Evolutionary conservation across 2,329 filamentous ascomycete genomes (phyloP).

Genomic region (Pseudonectria buxi): DNA sequence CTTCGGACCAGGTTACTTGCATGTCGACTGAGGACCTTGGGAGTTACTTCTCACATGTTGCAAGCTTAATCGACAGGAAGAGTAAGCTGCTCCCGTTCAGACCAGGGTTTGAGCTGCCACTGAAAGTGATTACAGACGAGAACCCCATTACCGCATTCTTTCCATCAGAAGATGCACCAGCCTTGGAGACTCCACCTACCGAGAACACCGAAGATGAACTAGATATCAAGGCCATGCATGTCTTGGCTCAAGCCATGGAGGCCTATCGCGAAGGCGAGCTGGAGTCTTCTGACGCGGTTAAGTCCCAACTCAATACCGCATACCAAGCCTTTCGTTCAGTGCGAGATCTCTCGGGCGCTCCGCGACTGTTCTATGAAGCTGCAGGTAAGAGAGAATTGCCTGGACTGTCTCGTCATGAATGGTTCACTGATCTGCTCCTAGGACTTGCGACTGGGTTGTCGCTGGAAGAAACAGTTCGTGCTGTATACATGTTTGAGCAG

Average conservation of each 20-base stretch:
- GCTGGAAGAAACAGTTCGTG: constrained; percentile 26
- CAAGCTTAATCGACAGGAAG: constrained; percentile 25
- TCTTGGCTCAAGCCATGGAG: constrained; percentile 16
- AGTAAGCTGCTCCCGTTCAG: constrained; percentile 19
- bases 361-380: constrained; percentile 26
- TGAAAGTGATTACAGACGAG: constrained; percentile 17
- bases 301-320: constrained; percentile 1
- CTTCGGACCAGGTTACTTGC: constrained; percentile 53
- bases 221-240: constrained; percentile 13
- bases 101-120: background rate
- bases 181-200: constrained; percentile 7
- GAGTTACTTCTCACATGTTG: constrained; percentile 50
- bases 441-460: constrained; percentile 28
- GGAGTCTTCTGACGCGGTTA: constrained; percentile 1
- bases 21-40: constrained; percentile 58
- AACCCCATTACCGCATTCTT: constrained; percentile 30
- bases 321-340: constrained; percentile 27
- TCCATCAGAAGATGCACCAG: constrained; percentile 20
- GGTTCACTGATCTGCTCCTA: constrained; percentile 10
- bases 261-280: constrained; percentile 5
- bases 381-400: constrained; percentile 20
- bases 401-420: background rate
- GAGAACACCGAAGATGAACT: constrained; percentile 21
- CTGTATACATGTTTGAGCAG: constrained; percentile 33
- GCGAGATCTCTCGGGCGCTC: constrained; percentile 25